A percentile compares a stretch with the other conserved stretches of the same genome.
Evolutionary conservation across 108 stramenopile species (phyloP).

Genomic region (Poteriospumella lacustris): DNA sequence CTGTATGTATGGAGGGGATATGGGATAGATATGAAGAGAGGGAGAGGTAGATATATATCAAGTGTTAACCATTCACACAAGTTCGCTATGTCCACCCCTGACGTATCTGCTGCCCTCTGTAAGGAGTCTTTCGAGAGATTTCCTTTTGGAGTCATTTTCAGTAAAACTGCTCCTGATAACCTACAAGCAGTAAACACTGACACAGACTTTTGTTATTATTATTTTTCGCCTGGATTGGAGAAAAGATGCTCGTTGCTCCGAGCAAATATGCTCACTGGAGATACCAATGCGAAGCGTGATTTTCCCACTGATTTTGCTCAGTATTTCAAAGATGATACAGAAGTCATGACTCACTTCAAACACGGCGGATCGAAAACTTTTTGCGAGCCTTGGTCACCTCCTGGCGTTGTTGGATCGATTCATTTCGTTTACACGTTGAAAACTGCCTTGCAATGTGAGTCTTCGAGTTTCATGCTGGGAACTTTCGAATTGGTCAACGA

Average conservation of each 20-base stretch:
- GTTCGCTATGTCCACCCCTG: neutral
- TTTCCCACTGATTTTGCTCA: constrained; percentile 9
- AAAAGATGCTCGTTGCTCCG: neutral
- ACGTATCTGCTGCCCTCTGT: neutral
- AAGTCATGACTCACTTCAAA: neutral
- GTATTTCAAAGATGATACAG: constrained; percentile 9
- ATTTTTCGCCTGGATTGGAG: constrained; percentile 11
- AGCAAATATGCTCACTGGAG: constrained; percentile 12
- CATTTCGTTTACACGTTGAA: constrained; percentile 12
- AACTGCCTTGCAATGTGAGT: neutral
- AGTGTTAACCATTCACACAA: too few species aligned
- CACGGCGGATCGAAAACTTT: neutral
- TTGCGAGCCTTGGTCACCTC: constrained; percentile 12
- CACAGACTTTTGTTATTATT: neutral
- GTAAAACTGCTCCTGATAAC: neutral
- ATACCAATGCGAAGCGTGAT: neutral
- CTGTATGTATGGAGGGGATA: too few species aligned
- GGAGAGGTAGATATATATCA: too few species aligned
- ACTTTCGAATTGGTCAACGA: constrained; percentile 2
- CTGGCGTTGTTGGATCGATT: neutral
- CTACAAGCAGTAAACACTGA: neutral
- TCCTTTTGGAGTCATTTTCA: constrained; percentile 20
- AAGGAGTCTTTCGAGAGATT: neutral
- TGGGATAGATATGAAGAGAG: too few species aligned
- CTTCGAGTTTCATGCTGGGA: neutral